phyloP scores from a whole-genome alignment of 129 eudicot species.

The Centella asiatica region DNA sequence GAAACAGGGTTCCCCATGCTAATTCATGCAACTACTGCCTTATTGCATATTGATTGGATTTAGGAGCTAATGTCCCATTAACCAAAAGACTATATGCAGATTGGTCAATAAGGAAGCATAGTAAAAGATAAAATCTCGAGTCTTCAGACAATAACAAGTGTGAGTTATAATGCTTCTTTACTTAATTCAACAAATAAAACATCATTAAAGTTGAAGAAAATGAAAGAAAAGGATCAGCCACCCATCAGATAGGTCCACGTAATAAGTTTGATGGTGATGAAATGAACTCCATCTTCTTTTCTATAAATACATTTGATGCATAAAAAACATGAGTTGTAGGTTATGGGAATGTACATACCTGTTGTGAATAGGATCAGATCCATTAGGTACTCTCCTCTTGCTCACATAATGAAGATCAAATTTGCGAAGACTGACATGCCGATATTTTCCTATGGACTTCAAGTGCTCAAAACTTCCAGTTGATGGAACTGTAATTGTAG shows the following conservation, averaged over 20 bases:
- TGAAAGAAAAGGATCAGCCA: too few relatives aligned
- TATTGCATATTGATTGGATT: too few relatives aligned
- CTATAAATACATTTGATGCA: not conserved
- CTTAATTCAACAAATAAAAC: slow-evolving; percentile 6
- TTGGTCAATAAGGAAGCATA: slow-evolving; percentile 9
- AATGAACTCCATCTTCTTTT: too few relatives aligned
- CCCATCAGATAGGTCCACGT: not conserved
- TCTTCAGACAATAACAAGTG: not conserved
- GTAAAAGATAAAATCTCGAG: not conserved
- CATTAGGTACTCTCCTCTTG: slow-evolving; percentile 91
- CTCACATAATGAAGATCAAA: slow-evolving; percentile 42
- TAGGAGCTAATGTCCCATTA: not conserved
- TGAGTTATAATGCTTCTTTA: slow-evolving; percentile 4
- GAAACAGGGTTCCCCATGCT: not conserved
- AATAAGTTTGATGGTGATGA: not conserved
- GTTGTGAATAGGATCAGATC: slow-evolving; percentile 95
- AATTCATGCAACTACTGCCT: too few relatives aligned
- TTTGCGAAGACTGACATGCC: slow-evolving; percentile 12
- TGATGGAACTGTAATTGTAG: slow-evolving; percentile 21
- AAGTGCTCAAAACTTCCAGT: slow-evolving; percentile 18
- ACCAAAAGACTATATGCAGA: too few relatives aligned
- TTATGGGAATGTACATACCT: slow-evolving; percentile 33
- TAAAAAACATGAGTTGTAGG: not conserved
- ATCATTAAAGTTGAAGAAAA: not conserved
- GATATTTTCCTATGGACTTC: slow-evolving; percentile 24